Evolutionary conservation across 73 alveolate species (phyloP).

Genomic region (Loxodes magnus): DNA sequence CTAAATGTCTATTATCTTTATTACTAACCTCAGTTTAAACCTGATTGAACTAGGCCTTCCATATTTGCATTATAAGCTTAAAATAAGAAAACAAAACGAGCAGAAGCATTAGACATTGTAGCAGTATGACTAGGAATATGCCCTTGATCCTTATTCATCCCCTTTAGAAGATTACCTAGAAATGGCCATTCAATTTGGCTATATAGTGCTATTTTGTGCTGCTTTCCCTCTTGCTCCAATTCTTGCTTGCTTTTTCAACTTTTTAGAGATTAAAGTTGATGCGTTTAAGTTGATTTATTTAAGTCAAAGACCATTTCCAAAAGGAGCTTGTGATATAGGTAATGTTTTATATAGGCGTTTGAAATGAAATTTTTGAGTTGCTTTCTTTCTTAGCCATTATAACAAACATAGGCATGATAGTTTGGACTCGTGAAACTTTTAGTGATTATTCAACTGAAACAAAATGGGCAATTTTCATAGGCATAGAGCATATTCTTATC

Average conservation of each 20-base stretch:
- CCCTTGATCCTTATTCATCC: not conserved
- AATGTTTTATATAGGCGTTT: too few species aligned
- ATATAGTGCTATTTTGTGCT: conserved; percentile 6
- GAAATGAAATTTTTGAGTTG: not conserved
- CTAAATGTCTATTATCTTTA: not conserved
- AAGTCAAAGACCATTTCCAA: conserved; percentile 7
- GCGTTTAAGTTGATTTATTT: conserved; percentile 10
- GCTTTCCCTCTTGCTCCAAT: conserved; percentile 9
- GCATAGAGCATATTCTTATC: conserved; percentile 2
- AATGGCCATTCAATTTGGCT: conserved; percentile 8
- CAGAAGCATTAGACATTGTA: not conserved
- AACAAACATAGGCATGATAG: conserved; percentile 8
- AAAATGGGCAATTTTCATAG: conserved; percentile 4
- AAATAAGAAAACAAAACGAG: not conserved
- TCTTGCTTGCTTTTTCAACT: not conserved
- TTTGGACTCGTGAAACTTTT: conserved; percentile 5
- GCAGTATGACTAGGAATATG: not conserved
- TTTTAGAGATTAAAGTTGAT: conserved; percentile 2
- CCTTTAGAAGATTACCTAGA: conserved; percentile 16
- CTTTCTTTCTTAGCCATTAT: conserved; percentile 1
- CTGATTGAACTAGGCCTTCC: conserved; percentile 15
- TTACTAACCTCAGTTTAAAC: not conserved
- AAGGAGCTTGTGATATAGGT: conserved; percentile 6
- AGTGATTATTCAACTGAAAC: not conserved
- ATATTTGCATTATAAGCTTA: not conserved